These are phyloP conservation scores for Astrocystis sublimbata DNA, from an alignment of 495 filamentous ascomycete genomes.

Conservation along the genomic window DNA sequence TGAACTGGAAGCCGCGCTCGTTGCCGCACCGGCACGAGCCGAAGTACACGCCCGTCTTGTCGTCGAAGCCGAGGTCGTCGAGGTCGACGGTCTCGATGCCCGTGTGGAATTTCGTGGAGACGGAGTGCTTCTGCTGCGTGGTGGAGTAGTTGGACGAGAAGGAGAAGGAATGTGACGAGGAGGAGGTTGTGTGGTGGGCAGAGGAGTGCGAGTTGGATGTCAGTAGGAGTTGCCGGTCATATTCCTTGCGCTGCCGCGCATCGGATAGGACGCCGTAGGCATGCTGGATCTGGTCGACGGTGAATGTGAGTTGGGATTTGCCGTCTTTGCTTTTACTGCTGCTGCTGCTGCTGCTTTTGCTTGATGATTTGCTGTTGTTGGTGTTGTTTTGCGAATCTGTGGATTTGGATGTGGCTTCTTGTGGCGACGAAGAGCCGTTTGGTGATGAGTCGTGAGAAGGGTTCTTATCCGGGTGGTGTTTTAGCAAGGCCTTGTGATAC, in stretches of 20 bases:
- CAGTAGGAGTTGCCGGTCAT: conserved; percentile 58
- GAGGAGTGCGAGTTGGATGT: not conserved
- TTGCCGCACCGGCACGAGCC: conserved; percentile 80
- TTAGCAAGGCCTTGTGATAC: conserved; percentile 76
- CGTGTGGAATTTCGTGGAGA: conserved; percentile 53
- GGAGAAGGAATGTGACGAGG: conserved; percentile 22
- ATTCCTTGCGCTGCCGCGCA: conserved; percentile 57
- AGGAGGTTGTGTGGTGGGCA: no score
- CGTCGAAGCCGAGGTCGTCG: conserved; percentile 68
- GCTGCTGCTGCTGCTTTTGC: not conserved
- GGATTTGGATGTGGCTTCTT: no score
- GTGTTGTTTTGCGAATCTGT: no score
- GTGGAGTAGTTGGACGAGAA: not conserved
- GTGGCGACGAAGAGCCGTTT: conserved; percentile 17
- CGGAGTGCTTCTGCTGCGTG: not conserved
- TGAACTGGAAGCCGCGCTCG: conserved; percentile 66
- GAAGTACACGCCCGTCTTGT: conserved; percentile 57
- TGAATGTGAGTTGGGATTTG: conserved; percentile 34
- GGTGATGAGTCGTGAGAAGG: conserved; percentile 17
- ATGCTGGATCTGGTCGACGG: conserved; percentile 76
- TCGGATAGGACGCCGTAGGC: conserved; percentile 73
- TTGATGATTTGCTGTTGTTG: conserved; percentile 9
- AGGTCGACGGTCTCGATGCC: conserved; percentile 82
- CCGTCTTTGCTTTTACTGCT: conserved; percentile 13
- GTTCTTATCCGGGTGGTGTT: conserved; percentile 80